Evolutionary conservation across 2,329 filamentous ascomycete species (phyloP), one percentile per base, ranked within the genome.

Genomic region (Trichothecium roseum): DNA sequence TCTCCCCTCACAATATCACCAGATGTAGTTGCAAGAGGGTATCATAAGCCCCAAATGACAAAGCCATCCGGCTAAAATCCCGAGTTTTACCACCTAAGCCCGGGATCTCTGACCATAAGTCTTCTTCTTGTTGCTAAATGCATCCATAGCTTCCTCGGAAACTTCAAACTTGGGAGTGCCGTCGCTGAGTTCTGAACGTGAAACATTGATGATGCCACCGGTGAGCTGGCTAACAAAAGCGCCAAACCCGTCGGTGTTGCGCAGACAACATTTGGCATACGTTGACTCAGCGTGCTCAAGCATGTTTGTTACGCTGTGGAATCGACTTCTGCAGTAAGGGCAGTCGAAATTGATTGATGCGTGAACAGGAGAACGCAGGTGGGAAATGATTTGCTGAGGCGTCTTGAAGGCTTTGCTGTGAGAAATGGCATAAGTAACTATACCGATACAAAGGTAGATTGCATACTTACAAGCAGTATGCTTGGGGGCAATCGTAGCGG

Each of bases 401-500:
- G 39, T 52, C 27, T 55, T 53, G 48, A 64, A 68, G 3, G 53
- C 54, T 38, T 66, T 66, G 2, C 65, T 69, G 20, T 6, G 6
- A 24, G 20, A 24, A 10, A 6, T 10, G 10, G 10, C 10, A 24
- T 13, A 12, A 7, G 18, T 26, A 22, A 30, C 20, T 8, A 14
- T 9, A n/a, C n/a, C n/a, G n/a, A n/a, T n/a, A n/a, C n/a, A n/a
- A 20, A 24, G 36, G n/a, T 3, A 18, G 17, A 27, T 13, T 15
- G 30, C 9, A 20, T 8, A 53, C 62, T 59, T 57, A 72, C 64
- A 57, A 54, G 64, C 77, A 81, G 3, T 50, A 44, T 2, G 44
- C 42, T 37, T 69, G 63, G 0, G 75, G 76, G 37, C 77, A 81
- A 36, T 53, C 58, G 54, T 64, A 81, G 33, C 56, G 60, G 31